Percentiles rank a stretch among this genome's conserved stretches.
Conservation (phyloP, 495 filamentous ascomycete species). For the Penicillium chermesinum region DNA sequence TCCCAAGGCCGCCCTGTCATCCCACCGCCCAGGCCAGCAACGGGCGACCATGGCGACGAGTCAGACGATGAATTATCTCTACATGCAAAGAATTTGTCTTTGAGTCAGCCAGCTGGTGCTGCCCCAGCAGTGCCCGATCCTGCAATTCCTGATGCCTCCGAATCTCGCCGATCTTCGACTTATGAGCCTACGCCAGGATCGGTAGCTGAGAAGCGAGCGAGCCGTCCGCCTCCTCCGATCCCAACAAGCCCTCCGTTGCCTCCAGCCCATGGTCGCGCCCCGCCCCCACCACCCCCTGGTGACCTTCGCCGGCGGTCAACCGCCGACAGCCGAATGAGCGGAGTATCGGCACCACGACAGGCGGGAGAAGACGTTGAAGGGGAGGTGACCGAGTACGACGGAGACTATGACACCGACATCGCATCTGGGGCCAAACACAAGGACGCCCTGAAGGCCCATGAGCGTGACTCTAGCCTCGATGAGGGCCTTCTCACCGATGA, state of each 20-base stretch:
- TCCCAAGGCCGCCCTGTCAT: conserved; percentile 53
- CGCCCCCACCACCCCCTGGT: conserved; percentile 72
- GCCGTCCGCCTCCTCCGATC: conserved; percentile 47
- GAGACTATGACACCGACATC: conserved; percentile 97
- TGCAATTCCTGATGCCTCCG: conserved; percentile 44
- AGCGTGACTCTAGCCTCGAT: conserved; percentile 67
- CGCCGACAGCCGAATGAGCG: conserved; percentile 44
- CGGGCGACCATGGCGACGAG: conserved; percentile 74
- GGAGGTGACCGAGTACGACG: conserved; percentile 91
- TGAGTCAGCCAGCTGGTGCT: conserved; percentile 35
- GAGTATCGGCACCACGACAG: conserved; percentile 34
- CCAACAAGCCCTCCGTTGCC: conserved; percentile 44
- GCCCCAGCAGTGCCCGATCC: conserved; percentile 42
- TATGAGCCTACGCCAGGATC: conserved; percentile 37
- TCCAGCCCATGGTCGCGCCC: conserved; percentile 57
- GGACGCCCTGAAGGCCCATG: conserved; percentile 83
- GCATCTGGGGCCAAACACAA: conserved; percentile 83
- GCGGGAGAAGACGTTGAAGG: conserved; percentile 64
- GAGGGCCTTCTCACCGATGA: conserved; percentile 52
- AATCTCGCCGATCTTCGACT: conserved; percentile 37
- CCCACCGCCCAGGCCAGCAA: conserved; percentile 47
- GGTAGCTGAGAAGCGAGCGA: conserved; percentile 45
- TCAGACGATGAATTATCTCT: conserved; percentile 93
- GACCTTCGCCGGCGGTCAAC: conserved; percentile 57
- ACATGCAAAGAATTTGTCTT: conserved; percentile 45